Evolutionary conservation across 2,329 filamentous ascomycete species (phyloP), one percentile per base, ranked within the genome.

Genomic region (Ceratocystis smalleyi): DNA sequence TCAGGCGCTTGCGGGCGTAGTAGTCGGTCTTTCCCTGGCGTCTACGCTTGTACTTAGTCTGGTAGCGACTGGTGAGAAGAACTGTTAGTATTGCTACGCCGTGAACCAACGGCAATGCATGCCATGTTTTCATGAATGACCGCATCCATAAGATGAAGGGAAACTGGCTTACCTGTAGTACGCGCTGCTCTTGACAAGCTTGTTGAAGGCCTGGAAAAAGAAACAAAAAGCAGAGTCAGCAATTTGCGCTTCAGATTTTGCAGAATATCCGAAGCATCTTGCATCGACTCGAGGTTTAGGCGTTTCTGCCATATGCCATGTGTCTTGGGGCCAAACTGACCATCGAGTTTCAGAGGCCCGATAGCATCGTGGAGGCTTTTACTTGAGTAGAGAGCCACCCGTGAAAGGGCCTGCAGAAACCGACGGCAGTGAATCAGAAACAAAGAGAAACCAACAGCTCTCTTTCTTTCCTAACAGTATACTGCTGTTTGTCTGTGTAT

Each of bases 1-100:
- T 94, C 79, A 99, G 85, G 76, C 94, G 88, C 89, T 97, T 97
- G 79, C 94, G 92, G 77, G 94, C 94, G 79, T 96, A 97, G 90
- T 99, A 99, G 79, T 99, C 94, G 82, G 94, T 99, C 89, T 99
- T 99, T 77, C 94, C 94, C 75, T 87, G 76, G 72, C 89, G 86
- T 80, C 94, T 87, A 78, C 94, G 91, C 84, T 91, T 94, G 89
- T 96, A 99, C 88, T 99, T 99, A 77, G 94, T 96, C 84, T 99
- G 94, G 86, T 88, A 99, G 80, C 94, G 91, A 78, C 91, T 96
- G 76, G 64, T 54, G 55, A 61, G 61, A 68, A 69, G 55, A 64
- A 67, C 65, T 67, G 69, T 74, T 67, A 74, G 72, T 61, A 68
- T 66, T 62, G 43, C 19, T 5, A 22, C 12, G n/a, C n/a, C n/a